Conservation (phyloP, 352 stramenopile species). For the Phytophthora constricta region DNA sequence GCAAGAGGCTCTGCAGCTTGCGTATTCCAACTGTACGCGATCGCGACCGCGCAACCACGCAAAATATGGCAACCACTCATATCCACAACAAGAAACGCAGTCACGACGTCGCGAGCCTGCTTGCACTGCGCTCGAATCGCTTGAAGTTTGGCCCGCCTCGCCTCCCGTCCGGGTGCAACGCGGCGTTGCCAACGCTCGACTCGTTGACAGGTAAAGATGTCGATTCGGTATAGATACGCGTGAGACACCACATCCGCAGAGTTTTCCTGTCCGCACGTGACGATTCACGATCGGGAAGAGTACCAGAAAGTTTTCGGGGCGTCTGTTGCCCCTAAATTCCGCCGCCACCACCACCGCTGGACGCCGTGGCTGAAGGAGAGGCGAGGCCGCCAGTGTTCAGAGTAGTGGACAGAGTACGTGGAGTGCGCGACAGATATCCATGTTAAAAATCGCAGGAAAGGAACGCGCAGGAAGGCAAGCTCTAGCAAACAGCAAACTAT, state of each 20-base stretch:
- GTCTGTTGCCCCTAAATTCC: slow-evolving; percentile 7
- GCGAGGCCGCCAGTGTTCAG: slow-evolving; percentile 9
- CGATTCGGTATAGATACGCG: neutral
- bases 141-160: slow-evolving; percentile 5
- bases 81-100: slow-evolving; percentile 23
- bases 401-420: slow-evolving; percentile 16
- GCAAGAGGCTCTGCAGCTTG: no score
- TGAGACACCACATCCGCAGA: neutral
- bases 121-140: slow-evolving; percentile 1
- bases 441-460: slow-evolving; percentile 11
- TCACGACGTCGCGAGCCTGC: slow-evolving; percentile 15
- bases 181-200: no score
- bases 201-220: no score
- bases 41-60: no score
- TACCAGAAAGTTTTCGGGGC: neutral
- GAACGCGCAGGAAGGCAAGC: slow-evolving; percentile 2
- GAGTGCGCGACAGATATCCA: slow-evolving; percentile 25
- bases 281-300: slow-evolving; percentile 1
- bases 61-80: neutral
- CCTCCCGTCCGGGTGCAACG: no score
- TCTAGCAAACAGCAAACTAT: neutral
- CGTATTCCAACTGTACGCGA: no score
- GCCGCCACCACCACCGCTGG: neutral
- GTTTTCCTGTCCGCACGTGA: neutral
- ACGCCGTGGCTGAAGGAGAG: slow-evolving; percentile 25